phyloP scores from a whole-genome alignment of 495 filamentous ascomycete genomes.

The Mycothermus thermophilus region DNA sequence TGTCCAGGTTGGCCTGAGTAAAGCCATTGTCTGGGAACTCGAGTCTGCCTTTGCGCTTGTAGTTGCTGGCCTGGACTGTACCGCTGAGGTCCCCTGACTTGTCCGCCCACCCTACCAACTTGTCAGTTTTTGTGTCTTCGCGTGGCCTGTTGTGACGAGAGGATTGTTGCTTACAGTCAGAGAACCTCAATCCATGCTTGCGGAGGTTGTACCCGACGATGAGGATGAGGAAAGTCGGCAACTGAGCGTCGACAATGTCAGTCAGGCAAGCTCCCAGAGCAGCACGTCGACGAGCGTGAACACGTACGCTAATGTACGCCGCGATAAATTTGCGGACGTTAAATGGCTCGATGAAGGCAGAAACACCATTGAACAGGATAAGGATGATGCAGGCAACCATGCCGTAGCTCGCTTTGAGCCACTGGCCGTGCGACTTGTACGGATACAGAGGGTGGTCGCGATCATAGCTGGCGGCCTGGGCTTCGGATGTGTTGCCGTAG shows the following conservation, averaged over 20 bases:
- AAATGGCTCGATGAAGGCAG: constrained; percentile 27
- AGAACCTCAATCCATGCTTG: constrained; percentile 19
- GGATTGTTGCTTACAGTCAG: too few relatives aligned
- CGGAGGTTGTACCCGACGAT: constrained; percentile 23
- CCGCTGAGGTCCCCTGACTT: constrained; percentile 23
- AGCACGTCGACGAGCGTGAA: too few relatives aligned
- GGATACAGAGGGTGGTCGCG: constrained; percentile 31
- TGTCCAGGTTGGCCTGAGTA: constrained; percentile 14
- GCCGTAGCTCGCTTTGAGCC: constrained; percentile 32
- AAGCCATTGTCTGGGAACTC: constrained; percentile 20
- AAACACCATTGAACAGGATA: constrained; percentile 33
- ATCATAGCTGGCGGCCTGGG: constrained; percentile 27
- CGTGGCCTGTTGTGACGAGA: too few relatives aligned
- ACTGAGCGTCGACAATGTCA: constrained; percentile 3
- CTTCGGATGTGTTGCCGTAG: constrained; percentile 21
- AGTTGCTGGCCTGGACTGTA: constrained; percentile 18
- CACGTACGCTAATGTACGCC: constrained; percentile 35
- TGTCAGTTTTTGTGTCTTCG: too few relatives aligned
- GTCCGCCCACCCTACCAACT: constrained; percentile 22
- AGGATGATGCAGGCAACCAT: constrained; percentile 28
- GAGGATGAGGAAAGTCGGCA: constrained; percentile 21
- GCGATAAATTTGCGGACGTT: constrained; percentile 27
- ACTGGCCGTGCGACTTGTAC: constrained; percentile 36
- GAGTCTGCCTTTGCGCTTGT: constrained; percentile 19
- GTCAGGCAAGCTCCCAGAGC: too few relatives aligned